Evolutionary conservation across 192 early-diverging fungal species (phyloP).

Genomic region (Entophlyctis helioformis): DNA sequence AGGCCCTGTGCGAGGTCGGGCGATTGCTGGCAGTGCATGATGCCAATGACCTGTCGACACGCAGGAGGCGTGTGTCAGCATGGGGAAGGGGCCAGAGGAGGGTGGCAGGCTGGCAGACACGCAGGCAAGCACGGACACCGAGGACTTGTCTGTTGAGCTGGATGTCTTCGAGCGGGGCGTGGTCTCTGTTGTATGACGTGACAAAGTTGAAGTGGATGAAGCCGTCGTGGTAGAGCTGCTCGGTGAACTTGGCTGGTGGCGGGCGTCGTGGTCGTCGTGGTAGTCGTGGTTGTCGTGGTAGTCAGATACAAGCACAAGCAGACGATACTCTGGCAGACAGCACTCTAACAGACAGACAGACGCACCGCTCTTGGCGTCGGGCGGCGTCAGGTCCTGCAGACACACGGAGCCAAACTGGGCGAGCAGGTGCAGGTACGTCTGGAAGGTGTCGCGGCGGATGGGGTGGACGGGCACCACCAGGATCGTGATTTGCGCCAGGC

Average conservation of each 20-base stretch:
- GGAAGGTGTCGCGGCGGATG: slow-evolving; percentile 50
- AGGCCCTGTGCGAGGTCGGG: slow-evolving; percentile 45
- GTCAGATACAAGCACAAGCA: background rate
- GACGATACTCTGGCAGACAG: background rate
- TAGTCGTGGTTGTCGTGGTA: too few relatives aligned
- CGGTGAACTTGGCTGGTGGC: slow-evolving; percentile 13
- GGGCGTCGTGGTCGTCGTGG: background rate
- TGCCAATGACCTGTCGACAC: slow-evolving; percentile 53
- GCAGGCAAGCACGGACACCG: slow-evolving; percentile 34
- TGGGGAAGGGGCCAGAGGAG: background rate
- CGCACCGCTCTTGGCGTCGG: slow-evolving; percentile 2
- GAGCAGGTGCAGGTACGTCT: slow-evolving; percentile 52
- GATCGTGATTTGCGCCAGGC: slow-evolving; percentile 43
- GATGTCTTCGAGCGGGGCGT: slow-evolving; percentile 62
- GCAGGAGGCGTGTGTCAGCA: background rate
- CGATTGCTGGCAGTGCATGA: slow-evolving; percentile 64
- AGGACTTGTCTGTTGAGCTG: slow-evolving; percentile 61
- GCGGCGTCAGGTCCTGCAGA: slow-evolving; percentile 54
- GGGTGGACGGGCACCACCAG: slow-evolving; percentile 59
- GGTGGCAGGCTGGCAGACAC: background rate
- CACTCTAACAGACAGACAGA: background rate
- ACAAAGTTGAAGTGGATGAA: slow-evolving; percentile 61
- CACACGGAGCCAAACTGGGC: slow-evolving; percentile 51
- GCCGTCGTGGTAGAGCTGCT: slow-evolving; percentile 42
- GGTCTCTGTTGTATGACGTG: slow-evolving; percentile 54